Evolutionary conservation across 139 green algal species (phyloP), one percentile per base, ranked within the genome.

Genomic region (Picochlorum sp.): DNA sequence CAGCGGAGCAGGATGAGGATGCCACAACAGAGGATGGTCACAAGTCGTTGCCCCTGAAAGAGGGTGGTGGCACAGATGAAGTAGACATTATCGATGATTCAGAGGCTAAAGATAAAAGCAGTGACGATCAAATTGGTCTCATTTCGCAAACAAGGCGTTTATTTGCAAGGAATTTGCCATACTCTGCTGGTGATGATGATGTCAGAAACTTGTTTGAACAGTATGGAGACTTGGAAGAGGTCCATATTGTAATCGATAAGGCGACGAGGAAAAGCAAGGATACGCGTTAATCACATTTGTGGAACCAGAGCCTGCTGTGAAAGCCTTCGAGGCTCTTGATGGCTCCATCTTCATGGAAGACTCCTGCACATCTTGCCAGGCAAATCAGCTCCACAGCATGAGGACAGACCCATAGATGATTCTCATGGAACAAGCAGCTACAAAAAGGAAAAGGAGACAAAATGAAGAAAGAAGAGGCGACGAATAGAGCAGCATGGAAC

Each of bases 101-200:
- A 26, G 24, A 49, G 18, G 10, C 8, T 2, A 62, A 45, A 47
- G 30, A 45, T 45, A 38, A 51, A 26, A 10, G 56, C 14, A 24
- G 69, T 21, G 51, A 37, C 0, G 55, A 34, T 23, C 49, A 49
- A 13, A 66, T 70, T 30, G 55, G 45, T 1, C 52, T 57, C 24
- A 81, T 91, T 16, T 28, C 55, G 11, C 74, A 88, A 16, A 92
- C 88, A 4, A 85, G 87, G 0, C 80, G 92, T 13, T 77, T 98
- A 49, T 98, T 98, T 74, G 70, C 97, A 34, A 76, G 92, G 34
- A 98, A 98, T 74, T 83, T 98, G 61, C 75, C 88, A 0, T 98
- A 91, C 76, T 73, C 65, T 8, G 81, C 88, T 44, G 92, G 77
- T 1, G 92, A 98, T 57, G 79, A 81, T 2, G 92, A 98, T 49